Percentiles rank a stretch among this genome's conserved stretches.
Evolutionary conservation across 768 basidiomycete species (phyloP).

Genomic region (Suillus plorans): DNA sequence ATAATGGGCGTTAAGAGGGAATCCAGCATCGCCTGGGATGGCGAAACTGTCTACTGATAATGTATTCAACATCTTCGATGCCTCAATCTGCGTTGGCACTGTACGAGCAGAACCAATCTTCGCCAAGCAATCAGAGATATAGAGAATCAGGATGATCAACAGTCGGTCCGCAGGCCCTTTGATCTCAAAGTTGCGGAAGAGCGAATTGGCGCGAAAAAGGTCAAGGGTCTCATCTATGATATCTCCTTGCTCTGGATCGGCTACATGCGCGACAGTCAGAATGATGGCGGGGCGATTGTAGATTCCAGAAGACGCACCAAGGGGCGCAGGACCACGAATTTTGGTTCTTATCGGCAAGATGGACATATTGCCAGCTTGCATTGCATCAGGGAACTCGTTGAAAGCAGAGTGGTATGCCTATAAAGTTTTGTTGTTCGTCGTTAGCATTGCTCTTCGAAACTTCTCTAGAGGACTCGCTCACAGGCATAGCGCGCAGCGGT

Average conservation of each 20-base stretch:
- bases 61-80: conserved; percentile 84
- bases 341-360: conserved; percentile 89
- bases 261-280: conserved; percentile 39
- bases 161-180: conserved; percentile 95
- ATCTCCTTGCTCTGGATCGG: conserved; percentile 76
- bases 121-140: conserved; percentile 94
- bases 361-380: conserved; percentile 86
- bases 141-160: conserved; percentile 96
- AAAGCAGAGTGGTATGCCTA: conserved; percentile 97
- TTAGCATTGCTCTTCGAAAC: conserved; percentile 1
- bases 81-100: conserved; percentile 76
- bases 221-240: conserved; percentile 96
- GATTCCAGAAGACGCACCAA: conserved; percentile 45
- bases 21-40: conserved; percentile 94
- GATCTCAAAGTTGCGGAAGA: conserved; percentile 99
- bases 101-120: conserved; percentile 78
- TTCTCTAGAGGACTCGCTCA: conserved; percentile 32
- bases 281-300: conserved; percentile 14
- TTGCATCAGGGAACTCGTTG: conserved; percentile 80
- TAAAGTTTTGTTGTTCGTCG: not conserved
- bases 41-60: conserved; percentile 92
- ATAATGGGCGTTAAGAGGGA: conserved; percentile 91
- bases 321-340: conserved; percentile 89
- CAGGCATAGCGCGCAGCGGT: conserved; percentile 45
- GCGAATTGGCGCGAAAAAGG: conserved; percentile 97